phyloP scores from a whole-genome alignment of 2,329 filamentous ascomycete species.

The Aspergillus sp. region DNA sequence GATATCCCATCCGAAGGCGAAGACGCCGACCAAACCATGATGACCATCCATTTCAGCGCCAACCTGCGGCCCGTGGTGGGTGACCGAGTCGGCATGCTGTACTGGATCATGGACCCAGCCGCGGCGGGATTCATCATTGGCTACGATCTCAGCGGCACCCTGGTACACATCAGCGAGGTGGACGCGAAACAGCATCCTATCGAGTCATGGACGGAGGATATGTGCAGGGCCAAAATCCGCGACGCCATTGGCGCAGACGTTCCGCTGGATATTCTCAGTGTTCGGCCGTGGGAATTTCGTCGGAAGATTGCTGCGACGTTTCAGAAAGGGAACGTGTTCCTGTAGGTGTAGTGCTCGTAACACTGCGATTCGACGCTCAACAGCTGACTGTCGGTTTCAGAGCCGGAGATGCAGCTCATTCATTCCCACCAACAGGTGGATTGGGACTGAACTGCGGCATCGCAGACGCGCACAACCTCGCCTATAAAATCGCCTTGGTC shows the following conservation, averaged over 20 bases:
- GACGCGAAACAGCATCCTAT: slow-evolving; percentile 31
- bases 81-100: slow-evolving; percentile 35
- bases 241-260: slow-evolving; percentile 18
- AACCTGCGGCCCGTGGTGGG: slow-evolving; percentile 31
- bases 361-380: too few relatives aligned
- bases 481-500: neutral
- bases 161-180: slow-evolving; percentile 38
- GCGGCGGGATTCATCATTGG: slow-evolving; percentile 38
- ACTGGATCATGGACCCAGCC: slow-evolving; percentile 38
- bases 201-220: slow-evolving; percentile 26
- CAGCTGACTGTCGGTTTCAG: too few relatives aligned
- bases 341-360: too few relatives aligned
- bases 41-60: slow-evolving; percentile 40
- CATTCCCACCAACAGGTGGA: neutral
- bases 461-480: neutral
- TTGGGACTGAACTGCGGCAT: neutral
- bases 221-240: slow-evolving; percentile 23
- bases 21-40: slow-evolving; percentile 37
- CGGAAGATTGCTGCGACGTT: slow-evolving; percentile 37
- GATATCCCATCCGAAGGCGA: slow-evolving; percentile 34
- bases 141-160: slow-evolving; percentile 34
- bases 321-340: too few relatives aligned
- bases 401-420: neutral
- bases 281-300: slow-evolving; percentile 34
- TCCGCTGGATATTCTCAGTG: slow-evolving; percentile 32